phyloP scores from a whole-genome alignment of 805 yeast species.

The Candida piceae region DNA sequence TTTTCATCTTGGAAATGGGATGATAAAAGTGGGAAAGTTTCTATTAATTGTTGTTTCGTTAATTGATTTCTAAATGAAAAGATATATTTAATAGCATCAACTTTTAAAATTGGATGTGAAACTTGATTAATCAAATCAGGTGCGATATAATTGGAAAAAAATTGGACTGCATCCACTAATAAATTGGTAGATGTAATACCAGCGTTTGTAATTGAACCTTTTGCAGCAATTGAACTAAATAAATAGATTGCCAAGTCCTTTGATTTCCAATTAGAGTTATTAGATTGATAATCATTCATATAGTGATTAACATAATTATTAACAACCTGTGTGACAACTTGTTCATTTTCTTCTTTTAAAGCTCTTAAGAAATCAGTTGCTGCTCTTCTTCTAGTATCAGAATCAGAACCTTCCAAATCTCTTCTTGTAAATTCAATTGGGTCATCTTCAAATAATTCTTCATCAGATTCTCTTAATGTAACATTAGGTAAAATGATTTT shows the following conservation, averaged over 20 bases:
- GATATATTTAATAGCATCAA: conserved; percentile 90
- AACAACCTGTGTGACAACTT: conserved; percentile 67
- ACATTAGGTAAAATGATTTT: conserved; percentile 87
- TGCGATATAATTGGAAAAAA: conserved; percentile 77
- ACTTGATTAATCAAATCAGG: conserved; percentile 62
- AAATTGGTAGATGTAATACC: conserved; percentile 87
- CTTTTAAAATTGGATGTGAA: conserved; percentile 73
- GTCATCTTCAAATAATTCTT: conserved; percentile 93
- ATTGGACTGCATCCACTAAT: conserved; percentile 78
- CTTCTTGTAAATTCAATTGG: conserved; percentile 90
- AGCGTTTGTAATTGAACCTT: conserved; percentile 78
- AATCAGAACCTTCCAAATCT: conserved; percentile 92
- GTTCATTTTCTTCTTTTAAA: conserved; percentile 72
- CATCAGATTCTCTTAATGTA: conserved; percentile 78
- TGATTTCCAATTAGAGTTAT: conserved; percentile 63
- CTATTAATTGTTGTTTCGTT: conserved; percentile 74
- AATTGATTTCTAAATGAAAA: conserved; percentile 89
- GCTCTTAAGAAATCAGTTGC: conserved; percentile 91
- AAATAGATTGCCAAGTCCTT: conserved; percentile 85
- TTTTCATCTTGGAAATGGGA: conserved; percentile 59
- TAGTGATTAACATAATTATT: conserved; percentile 67
- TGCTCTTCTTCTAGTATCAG: conserved; percentile 86
- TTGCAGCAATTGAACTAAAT: conserved; percentile 85
- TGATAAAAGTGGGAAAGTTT: conserved; percentile 75
- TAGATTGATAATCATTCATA: conserved; percentile 45